Percentiles rank a stretch among this genome's conserved stretches.
phyloP scores from a whole-genome alignment of 164 flowering plant species.

The Hamamelis virginiana region DNA sequence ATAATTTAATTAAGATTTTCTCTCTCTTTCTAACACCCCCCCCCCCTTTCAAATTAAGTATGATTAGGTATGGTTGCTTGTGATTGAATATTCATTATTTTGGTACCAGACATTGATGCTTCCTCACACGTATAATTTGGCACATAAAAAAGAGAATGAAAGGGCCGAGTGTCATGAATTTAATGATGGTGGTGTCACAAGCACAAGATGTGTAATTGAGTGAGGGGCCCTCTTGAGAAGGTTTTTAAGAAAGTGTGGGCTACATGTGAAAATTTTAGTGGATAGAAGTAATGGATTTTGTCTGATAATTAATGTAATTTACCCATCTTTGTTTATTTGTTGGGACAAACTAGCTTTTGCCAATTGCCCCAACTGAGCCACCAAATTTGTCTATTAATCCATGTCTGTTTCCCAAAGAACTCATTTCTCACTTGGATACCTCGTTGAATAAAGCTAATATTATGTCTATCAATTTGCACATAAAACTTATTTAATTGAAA shows the following conservation, averaged over 20 bases:
- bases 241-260: not conserved
- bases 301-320: not conserved
- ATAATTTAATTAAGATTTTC: not conserved
- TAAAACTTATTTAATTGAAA: too few relatives aligned
- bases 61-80: not conserved
- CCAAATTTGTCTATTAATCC: too few relatives aligned
- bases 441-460: too few relatives aligned
- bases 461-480: too few relatives aligned
- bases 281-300: too few relatives aligned
- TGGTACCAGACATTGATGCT: not conserved
- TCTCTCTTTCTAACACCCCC: too few relatives aligned
- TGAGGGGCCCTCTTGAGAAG: not conserved
- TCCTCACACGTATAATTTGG: slow-evolving; percentile 5
- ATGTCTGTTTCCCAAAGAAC: too few relatives aligned
- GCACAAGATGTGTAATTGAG: not conserved
- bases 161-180: not conserved
- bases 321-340: not conserved
- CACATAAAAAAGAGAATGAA: slow-evolving; percentile 2
- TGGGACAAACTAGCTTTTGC: too few relatives aligned
- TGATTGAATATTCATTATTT: not conserved
- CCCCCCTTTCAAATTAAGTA: not conserved
- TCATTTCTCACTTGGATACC: too few relatives aligned
- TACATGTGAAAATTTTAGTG: not conserved
- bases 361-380: too few relatives aligned
- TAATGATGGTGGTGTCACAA: not conserved